phyloP scores from a whole-genome alignment of 768 basidiomycete species.

The Phanerochaete sordida region DNA sequence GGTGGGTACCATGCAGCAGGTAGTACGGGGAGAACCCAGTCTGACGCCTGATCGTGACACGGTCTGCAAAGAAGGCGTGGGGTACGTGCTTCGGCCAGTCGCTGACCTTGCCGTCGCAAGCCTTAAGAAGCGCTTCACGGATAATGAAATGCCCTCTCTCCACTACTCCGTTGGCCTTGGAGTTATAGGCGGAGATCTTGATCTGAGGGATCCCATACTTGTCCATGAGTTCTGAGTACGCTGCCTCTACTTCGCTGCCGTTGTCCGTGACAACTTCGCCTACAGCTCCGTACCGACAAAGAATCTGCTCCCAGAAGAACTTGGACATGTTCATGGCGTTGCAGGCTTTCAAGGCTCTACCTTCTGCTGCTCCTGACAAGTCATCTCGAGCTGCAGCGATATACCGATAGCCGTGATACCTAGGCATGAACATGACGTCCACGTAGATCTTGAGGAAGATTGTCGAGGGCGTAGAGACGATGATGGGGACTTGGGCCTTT shows the following conservation, averaged over 20 bases:
- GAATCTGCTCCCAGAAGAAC: slow-evolving; percentile 31
- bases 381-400: slow-evolving; percentile 29
- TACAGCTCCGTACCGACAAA: slow-evolving; percentile 28
- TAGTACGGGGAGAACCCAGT: slow-evolving; percentile 17
- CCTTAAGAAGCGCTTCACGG: slow-evolving; percentile 29
- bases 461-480: slow-evolving; percentile 12
- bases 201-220: slow-evolving; percentile 5
- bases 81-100: slow-evolving; percentile 23
- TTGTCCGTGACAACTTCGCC: slow-evolving; percentile 28
- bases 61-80: slow-evolving; percentile 23
- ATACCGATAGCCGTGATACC: slow-evolving; percentile 13
- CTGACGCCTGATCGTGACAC: slow-evolving; percentile 14
- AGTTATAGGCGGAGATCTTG: slow-evolving; percentile 27
- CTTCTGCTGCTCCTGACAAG: slow-evolving; percentile 26
- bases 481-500: slow-evolving; percentile 13
- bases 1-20: slow-evolving; percentile 26
- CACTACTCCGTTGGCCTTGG: slow-evolving; percentile 33
- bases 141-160: slow-evolving; percentile 31
- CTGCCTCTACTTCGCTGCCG: slow-evolving; percentile 15
- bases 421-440: slow-evolving; percentile 17
- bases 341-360: slow-evolving; percentile 17
- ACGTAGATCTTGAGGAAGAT: slow-evolving; percentile 14
- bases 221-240: neutral
- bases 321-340: slow-evolving; percentile 17
- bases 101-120: slow-evolving; percentile 14